Conservation (phyloP, 331 rosid species). For the Malus hybrid region DNA sequence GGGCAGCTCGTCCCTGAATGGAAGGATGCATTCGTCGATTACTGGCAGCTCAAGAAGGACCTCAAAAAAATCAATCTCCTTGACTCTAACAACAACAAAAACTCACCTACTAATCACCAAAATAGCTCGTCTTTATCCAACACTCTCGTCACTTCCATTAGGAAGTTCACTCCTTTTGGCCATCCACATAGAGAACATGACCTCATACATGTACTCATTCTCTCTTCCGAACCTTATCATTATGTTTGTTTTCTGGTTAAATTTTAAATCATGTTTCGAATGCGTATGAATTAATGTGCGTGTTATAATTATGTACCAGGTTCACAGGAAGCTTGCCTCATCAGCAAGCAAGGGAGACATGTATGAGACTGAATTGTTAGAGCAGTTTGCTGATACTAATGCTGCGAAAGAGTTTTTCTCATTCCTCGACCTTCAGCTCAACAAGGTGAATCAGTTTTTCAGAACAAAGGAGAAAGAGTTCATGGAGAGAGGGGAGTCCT, state of each 20-base stretch:
- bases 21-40: constrained; percentile 96
- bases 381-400: constrained; percentile 68
- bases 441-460: constrained; percentile 81
- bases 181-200: constrained; percentile 66
- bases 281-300: not conserved
- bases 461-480: constrained; percentile 73
- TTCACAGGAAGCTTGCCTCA: constrained; percentile 77
- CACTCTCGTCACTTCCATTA: constrained; percentile 48
- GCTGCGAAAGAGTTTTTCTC: constrained; percentile 78
- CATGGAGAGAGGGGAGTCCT: constrained; percentile 74
- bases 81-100: constrained; percentile 21
- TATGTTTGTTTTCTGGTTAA: not conserved
- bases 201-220: constrained; percentile 68
- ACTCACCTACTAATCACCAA: constrained; percentile 20
- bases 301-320: constrained; percentile 31
- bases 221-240: not conserved
- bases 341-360: constrained; percentile 66
- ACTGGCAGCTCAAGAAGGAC: constrained; percentile 76
- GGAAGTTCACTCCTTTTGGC: constrained; percentile 48
- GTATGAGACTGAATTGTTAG: constrained; percentile 90
- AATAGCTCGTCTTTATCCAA: constrained; percentile 21
- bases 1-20: constrained; percentile 95
- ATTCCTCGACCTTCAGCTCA: constrained; percentile 76
- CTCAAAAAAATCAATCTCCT: constrained; percentile 59
- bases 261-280: not conserved